These are phyloP conservation scores for Claviceps lovelessii DNA, from an alignment of 2,329 filamentous ascomycete genomes.

Conservation along the genomic window DNA sequence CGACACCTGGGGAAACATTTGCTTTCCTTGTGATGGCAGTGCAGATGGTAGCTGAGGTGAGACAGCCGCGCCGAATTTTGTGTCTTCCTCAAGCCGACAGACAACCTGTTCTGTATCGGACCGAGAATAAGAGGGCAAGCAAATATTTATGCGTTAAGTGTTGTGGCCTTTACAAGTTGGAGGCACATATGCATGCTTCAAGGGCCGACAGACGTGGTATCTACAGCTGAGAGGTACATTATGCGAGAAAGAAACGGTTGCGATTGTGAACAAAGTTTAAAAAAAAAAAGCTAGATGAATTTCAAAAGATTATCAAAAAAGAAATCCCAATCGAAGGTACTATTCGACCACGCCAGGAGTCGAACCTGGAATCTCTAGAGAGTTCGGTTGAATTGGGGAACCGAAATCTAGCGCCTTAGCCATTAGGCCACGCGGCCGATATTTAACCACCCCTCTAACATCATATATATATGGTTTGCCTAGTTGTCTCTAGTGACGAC, in stretches of 20 bases:
- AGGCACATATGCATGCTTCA: too few species aligned
- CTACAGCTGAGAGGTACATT: too few species aligned
- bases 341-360: constrained; percentile 26
- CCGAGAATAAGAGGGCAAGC: too few species aligned
- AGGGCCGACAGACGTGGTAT: too few species aligned
- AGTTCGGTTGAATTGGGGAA: constrained; percentile 7
- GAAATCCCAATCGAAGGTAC: not conserved
- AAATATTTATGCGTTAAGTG: not conserved
- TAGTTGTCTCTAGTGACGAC: too few species aligned
- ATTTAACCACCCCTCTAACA: accelerated
- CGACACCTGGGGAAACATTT: not conserved
- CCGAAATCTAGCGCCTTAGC: constrained; percentile 31
- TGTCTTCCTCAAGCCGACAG: too few species aligned
- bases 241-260: too few species aligned
- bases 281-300: not conserved
- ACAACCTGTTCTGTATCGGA: too few species aligned
- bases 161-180: not conserved
- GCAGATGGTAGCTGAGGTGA: not conserved
- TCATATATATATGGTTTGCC: not conserved
- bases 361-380: constrained; percentile 31
- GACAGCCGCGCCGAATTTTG: not conserved
- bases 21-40: not conserved
- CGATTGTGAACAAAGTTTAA: too few species aligned
- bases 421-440: constrained; percentile 29
- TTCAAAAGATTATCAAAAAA: not conserved